Base-by-base conservation (phyloP, 2,329 filamentous ascomycete genomes). In the Chaetoscypha palmicola region DNA sequence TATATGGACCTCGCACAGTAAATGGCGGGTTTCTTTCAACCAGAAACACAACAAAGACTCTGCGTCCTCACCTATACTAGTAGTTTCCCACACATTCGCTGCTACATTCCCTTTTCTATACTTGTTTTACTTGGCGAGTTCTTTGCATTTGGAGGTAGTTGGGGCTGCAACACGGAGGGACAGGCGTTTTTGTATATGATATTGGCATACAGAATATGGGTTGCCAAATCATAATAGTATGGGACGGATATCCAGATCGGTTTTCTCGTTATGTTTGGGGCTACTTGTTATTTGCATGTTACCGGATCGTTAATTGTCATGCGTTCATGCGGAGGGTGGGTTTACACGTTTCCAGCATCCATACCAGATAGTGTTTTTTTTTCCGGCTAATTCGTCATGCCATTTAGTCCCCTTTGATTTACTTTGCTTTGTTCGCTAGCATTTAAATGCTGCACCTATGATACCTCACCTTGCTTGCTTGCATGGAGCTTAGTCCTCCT, bases 1-100 rank as follows among this genome's bases (percentile, higher is more conserved):
- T 94, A 86, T 60, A 94, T 94, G 86, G 86, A 92, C 53, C 65
- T 80, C 52, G 74, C 68, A 45, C 66, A 69, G 56, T 68, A 65
- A 58, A 44, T 32, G 9, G 3, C 20, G 14, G 17, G n/a, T 33
- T 44, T 9, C 20, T 44, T 20, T 39, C 36, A 38, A 38, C 35
- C 21, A 28, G 26, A 22, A 38, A 35, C 19, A 19, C n/a, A n/a
- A n/a, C n/a, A n/a, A n/a, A n/a, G n/a, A n/a, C n/a, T n/a, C n/a
- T n/a, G n/a, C n/a, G n/a, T n/a, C n/a, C n/a, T n/a, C n/a, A n/a
- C n/a, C n/a, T n/a, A n/a, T n/a, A n/a, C n/a, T n/a, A n/a, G n/a
- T n/a, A 17, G 35, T 28, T 33, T 24, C 20, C 14, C 17, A 20
- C 14, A 5, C 19, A 10, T 44, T 44, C 49, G 49, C 46, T 46